phyloP scores from a whole-genome alignment of 768 basidiomycete genomes.

The Russula sp. region DNA sequence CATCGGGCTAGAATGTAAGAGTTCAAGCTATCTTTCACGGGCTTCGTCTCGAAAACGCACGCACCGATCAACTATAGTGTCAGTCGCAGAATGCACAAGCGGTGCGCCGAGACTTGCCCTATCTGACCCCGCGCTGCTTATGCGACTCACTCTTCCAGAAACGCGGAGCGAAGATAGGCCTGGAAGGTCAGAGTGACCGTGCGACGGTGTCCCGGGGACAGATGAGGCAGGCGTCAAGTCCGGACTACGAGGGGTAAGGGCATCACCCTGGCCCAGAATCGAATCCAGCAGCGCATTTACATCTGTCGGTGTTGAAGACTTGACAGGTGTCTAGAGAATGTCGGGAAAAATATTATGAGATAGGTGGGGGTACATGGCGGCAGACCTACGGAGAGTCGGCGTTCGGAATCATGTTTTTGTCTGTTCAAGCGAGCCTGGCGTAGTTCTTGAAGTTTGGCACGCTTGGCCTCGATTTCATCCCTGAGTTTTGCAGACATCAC shows the following conservation, averaged over 20 bases:
- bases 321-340: conserved; percentile 21
- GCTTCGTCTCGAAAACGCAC: conserved; percentile 30
- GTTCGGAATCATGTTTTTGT: conserved; percentile 55
- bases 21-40: not conserved
- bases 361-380: conserved; percentile 37
- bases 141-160: conserved; percentile 67
- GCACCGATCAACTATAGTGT: conserved; percentile 68
- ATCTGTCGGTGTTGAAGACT: conserved; percentile 48
- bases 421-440: conserved; percentile 72
- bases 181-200: conserved; percentile 40
- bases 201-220: conserved; percentile 64
- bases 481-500: conserved; percentile 64
- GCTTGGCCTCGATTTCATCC: conserved; percentile 89
- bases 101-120: conserved; percentile 45
- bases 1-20: conserved; percentile 47
- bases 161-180: conserved; percentile 40
- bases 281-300: conserved; percentile 69
- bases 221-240: conserved; percentile 70
- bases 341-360: conserved; percentile 30
- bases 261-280: conserved; percentile 48
- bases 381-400: conserved; percentile 42
- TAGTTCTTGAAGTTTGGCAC: conserved; percentile 81
- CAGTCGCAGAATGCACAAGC: conserved; percentile 51
- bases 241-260: conserved; percentile 52
- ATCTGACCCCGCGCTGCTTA: conserved; percentile 62